phyloP scores from a whole-genome alignment of 768 basidiomycete genomes.

The Kwoniella europaea region DNA sequence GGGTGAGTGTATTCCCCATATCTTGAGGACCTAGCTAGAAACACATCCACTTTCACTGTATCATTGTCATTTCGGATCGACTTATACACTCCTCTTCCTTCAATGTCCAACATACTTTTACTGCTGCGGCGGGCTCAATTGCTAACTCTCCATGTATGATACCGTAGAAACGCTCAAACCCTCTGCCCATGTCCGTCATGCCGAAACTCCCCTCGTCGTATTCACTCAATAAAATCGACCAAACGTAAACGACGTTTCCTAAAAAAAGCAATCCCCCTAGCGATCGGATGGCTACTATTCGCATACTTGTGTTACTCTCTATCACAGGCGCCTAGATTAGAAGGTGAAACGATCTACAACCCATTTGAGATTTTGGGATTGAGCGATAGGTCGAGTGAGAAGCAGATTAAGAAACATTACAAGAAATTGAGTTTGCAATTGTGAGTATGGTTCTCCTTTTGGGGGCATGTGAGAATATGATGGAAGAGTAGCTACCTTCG shows the following conservation, averaged over 20 bases:
- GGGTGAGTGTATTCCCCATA: conserved; percentile 59
- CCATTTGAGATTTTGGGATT: conserved; percentile 93
- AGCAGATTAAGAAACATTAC: conserved; percentile 94
- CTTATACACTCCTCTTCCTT: too few relatives aligned
- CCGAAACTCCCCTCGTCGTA: conserved; percentile 59
- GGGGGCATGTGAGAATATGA: too few relatives aligned
- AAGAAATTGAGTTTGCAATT: conserved; percentile 87
- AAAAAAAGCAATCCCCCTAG: conserved; percentile 66
- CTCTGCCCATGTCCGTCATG: conserved; percentile 63
- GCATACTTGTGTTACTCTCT: conserved; percentile 72
- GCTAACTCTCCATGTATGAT: too few relatives aligned
- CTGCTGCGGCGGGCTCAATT: too few relatives aligned
- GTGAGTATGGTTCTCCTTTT: conserved; percentile 60
- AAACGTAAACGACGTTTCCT: conserved; percentile 33
- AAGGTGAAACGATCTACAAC: conserved; percentile 77
- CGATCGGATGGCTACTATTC: conserved; percentile 76
- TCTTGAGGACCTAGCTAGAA: too few relatives aligned
- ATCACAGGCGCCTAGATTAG: conserved; percentile 62
- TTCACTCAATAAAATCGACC: conserved; percentile 63
- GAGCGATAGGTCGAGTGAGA: conserved; percentile 66
- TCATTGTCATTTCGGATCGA: too few relatives aligned
- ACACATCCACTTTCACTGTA: too few relatives aligned
- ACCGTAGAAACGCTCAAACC: conserved; percentile 62
- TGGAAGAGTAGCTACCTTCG: too few relatives aligned
- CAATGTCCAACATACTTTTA: too few relatives aligned